phyloP scores from a whole-genome alignment of 345 rosid species.

The Zanthoxylum bungeanum region DNA sequence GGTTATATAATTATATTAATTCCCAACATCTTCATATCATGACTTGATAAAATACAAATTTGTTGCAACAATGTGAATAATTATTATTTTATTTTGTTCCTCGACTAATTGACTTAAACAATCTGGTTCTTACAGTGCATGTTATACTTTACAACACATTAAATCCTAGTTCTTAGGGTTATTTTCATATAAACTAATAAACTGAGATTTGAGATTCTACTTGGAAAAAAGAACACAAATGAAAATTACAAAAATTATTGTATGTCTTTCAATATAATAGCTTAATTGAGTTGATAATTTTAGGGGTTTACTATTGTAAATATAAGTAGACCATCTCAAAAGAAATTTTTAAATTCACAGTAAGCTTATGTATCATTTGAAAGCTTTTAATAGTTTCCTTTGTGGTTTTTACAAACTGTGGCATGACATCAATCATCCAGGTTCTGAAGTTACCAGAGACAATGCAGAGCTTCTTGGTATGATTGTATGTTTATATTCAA shows the following conservation, averaged over 20 bases:
- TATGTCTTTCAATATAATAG: constrained; percentile 15
- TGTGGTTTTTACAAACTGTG: constrained; percentile 48
- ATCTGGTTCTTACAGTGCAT: no score
- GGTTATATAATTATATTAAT: no score
- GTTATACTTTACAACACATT: not conserved
- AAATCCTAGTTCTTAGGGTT: not conserved
- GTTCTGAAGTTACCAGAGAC: constrained; percentile 94
- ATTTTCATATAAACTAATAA: not conserved
- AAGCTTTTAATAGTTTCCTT: constrained; percentile 43
- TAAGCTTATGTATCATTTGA: constrained; percentile 35
- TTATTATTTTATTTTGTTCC: not conserved
- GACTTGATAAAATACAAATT: not conserved
- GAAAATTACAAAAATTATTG: constrained; percentile 6
- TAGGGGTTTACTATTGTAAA: constrained; percentile 7
- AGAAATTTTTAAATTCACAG: constrained; percentile 21
- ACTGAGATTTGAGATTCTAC: no score
- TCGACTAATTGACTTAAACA: no score
- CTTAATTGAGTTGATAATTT: constrained; percentile 11
- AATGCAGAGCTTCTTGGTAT: constrained; percentile 66
- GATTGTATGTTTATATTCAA: constrained; percentile 50
- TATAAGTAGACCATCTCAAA: constrained; percentile 7
- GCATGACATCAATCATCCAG: constrained; percentile 83
- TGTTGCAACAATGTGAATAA: not conserved
- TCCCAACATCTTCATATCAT: not conserved
- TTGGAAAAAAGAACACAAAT: no score